Base-by-base conservation (phyloP, 2,329 filamentous ascomycete species). In the Capronia epimyces region DNA sequence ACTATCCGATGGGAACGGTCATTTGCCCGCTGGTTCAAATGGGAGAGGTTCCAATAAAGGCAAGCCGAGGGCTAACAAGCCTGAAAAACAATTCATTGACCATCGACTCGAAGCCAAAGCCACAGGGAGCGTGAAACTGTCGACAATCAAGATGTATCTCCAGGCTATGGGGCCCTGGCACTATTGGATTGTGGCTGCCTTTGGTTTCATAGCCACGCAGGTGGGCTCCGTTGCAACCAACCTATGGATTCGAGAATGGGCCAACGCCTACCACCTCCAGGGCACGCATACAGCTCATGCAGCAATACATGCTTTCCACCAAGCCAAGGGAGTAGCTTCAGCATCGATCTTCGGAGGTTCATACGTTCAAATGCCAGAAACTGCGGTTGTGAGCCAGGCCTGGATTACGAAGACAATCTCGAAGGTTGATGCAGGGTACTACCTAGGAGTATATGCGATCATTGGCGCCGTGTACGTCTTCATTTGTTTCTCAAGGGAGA, bases 161-260 rank as follows among this genome's bases (percentile, higher is more conserved):
- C 72, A 71, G 52, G 81, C 90, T 57, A 98, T 98, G 93, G 93
- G 93, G n/a, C 78, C 84, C 3, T 95, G 89, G 88, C 90, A 88
- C 77, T 98, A 95, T 72, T 98, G 93, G 93, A 68, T 85, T 42
- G 72, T 87, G 29, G 86, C 90, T 16, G 70, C 83, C 12, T 60
- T 83, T 3, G 83, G 90, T 31, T 97, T 98, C 64, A 77, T 78
- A 22, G 72, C 85, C 39, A 90, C 96, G 65, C 93, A 98, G 66
- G 67, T 95, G 27, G 86, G 86, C 3, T 86, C 86, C 20, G 85
- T 97, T 2, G 88, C 86, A 0, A 94, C 89, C 29, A 96, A 93
- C 63, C 71, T 96, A 44, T 98, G 93, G 93, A 95, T 98, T 62
- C 81, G 88, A 61, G 77, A 91, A 66, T 98, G 93, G 93, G 86